A percentile compares a stretch with the other conserved stretches of the same genome.
Evolutionary conservation across 441 rosid species (phyloP).

Genomic region (Adansonia madagascariensis): DNA sequence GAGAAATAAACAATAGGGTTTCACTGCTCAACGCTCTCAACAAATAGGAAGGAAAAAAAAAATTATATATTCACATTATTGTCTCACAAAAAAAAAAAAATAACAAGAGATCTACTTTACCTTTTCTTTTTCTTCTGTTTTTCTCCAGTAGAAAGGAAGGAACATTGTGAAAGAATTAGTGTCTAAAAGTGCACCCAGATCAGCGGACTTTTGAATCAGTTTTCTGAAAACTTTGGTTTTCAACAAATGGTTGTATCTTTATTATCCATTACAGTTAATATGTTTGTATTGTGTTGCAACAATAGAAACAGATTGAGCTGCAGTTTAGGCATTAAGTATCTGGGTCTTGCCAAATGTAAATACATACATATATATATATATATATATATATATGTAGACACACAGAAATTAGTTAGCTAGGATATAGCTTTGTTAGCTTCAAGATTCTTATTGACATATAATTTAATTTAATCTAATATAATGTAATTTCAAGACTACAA

Average conservation of each 20-base stretch:
- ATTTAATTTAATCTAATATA: too few relatives aligned
- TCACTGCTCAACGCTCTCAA: constrained; percentile 58
- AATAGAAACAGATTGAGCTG: background rate
- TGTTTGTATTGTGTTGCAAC: background rate
- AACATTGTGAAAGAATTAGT: background rate
- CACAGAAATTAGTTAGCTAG: too few relatives aligned
- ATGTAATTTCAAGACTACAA: too few relatives aligned
- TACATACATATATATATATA: too few relatives aligned
- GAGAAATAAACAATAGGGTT: constrained; percentile 57
- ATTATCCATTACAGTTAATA: background rate
- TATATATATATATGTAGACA: too few relatives aligned
- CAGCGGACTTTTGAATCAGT: background rate
- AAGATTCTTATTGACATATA: too few relatives aligned
- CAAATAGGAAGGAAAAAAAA: background rate
- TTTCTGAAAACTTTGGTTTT: background rate
- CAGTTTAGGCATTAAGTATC: background rate
- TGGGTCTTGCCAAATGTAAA: too few relatives aligned
- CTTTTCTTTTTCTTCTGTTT: background rate
- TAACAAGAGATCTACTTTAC: background rate
- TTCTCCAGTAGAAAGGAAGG: background rate
- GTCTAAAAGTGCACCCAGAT: background rate
- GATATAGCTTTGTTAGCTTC: too few relatives aligned
- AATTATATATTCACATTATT: background rate
- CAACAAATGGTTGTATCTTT: background rate
- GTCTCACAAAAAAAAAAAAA: background rate